Evolutionary conservation across 2,329 filamentous ascomycete genomes (phyloP).

Genomic region (Ophiocordyceps sinensis): DNA sequence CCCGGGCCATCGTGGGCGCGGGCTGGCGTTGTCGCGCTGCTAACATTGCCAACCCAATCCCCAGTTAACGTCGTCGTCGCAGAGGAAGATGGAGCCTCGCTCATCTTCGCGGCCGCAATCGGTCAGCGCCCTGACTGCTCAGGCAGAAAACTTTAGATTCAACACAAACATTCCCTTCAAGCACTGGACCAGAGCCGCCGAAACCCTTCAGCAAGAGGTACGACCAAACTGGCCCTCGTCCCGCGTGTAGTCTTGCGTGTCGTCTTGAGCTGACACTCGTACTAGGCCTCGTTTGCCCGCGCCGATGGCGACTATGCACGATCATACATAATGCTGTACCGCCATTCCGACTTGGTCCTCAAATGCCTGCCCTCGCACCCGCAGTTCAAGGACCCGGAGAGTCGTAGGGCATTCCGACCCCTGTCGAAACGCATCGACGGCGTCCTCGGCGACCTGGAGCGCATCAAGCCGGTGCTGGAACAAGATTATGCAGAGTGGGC

Average conservation of each 20-base stretch:
- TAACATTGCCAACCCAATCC: not conserved
- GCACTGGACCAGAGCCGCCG: slow-evolving; percentile 69
- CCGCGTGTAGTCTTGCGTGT: no score
- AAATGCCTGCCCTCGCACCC: slow-evolving; percentile 64
- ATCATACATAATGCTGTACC: slow-evolving; percentile 81
- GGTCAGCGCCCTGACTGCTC: slow-evolving; percentile 61
- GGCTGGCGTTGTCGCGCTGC: slow-evolving; percentile 1
- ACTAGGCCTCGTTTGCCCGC: slow-evolving; percentile 69
- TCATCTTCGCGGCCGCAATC: slow-evolving; percentile 34
- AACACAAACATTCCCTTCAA: slow-evolving; percentile 62
- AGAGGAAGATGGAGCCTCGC: slow-evolving; percentile 13
- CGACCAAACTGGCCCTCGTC: slow-evolving; percentile 8
- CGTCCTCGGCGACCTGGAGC: slow-evolving; percentile 59
- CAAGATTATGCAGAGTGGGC: slow-evolving; percentile 55
- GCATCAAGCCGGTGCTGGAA: slow-evolving; percentile 65
- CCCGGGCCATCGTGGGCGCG: slow-evolving; percentile 1
- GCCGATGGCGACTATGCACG: slow-evolving; percentile 75
- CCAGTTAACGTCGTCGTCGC: not conserved
- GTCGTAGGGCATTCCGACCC: slow-evolving; percentile 44
- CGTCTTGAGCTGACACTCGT: not conserved
- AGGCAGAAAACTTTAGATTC: slow-evolving; percentile 71
- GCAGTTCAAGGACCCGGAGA: slow-evolving; percentile 52
- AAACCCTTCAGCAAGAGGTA: slow-evolving; percentile 70
- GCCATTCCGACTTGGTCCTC: slow-evolving; percentile 74
- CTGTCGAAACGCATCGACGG: slow-evolving; percentile 34